Evolutionary conservation across 306 rosid species (phyloP), one percentile per base, ranked within the genome.

Genomic region (Nissolia schottii): DNA sequence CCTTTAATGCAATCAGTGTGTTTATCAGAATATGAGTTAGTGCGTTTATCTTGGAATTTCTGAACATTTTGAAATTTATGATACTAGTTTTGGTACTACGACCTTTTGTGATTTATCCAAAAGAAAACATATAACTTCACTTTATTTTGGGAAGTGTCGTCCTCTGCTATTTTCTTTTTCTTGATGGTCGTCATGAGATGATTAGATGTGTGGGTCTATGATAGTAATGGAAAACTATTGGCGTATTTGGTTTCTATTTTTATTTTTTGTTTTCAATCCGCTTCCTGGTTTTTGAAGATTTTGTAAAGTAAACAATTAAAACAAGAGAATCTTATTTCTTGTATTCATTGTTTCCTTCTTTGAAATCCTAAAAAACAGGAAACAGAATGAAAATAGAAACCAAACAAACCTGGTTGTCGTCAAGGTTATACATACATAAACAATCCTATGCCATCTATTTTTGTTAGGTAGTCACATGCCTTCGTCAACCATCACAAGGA

Each of bases 401-500:
- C n/a, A n/a, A n/a, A n/a, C n/a, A n/a, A n/a, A n/a, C n/a, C n/a
- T n/a, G n/a, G n/a, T n/a, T n/a, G n/a, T n/a, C n/a, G 20, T 67
- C 20, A 43, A 67, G 18, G 55, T 60, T 43, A 32, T 67, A 60
- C 55, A n/a, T 70, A 35, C 49, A 31, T 70, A 7, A n/a, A 70
- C 43, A 45, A 70, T 59, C 45, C 11, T 46, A 31, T 64, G 43
- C 45, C 16, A n/a, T 72, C 25, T 72, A 32, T 69, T 41, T 71
- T 67, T 50, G 79, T 68, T 77, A 94, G 99, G 99, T 91, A 67
- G 90, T 94, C 68, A 91, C 97, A 50, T 94, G 99, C 60, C 74
- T 94, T 77, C 97, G 99, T 62, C 99, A 94, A 74, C 99, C 99
- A n/a, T 94, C 99, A n/a, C 97, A 94, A 87, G 99, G 99, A 48